These are phyloP conservation scores for Linnemannia hyalina DNA, from an alignment of 192 early-diverging fungal genomes.

Conservation along the genomic window DNA sequence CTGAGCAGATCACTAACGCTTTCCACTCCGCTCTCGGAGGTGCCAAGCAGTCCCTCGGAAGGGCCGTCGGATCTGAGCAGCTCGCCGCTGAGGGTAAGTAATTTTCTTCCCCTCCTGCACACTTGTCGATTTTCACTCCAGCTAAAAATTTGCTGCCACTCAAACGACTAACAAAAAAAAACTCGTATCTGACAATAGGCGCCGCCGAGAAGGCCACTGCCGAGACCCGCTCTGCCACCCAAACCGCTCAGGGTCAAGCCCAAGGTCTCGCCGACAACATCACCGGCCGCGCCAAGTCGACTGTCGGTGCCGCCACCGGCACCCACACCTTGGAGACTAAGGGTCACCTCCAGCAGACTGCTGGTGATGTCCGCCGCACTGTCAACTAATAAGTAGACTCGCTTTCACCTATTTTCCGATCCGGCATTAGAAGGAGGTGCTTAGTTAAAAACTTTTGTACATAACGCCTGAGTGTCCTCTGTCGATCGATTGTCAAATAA, in stretches of 20 bases:
- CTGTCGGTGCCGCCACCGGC: conserved; percentile 33
- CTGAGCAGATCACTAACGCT: conserved; percentile 30
- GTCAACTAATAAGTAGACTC: conserved; percentile 18
- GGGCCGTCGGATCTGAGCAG: conserved; percentile 32
- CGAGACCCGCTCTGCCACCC: conserved; percentile 10
- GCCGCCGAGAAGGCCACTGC: conserved; percentile 39
- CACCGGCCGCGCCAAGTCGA: conserved; percentile 27
- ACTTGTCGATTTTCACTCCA: background rate
- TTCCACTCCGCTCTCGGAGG: conserved; percentile 21
- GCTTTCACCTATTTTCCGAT: background rate
- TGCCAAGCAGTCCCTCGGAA: conserved; percentile 36
- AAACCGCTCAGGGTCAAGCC: conserved; percentile 9
- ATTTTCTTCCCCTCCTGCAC: background rate
- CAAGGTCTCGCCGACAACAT: conserved; percentile 24
- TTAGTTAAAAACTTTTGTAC: background rate
- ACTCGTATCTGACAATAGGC: background rate
- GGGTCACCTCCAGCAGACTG: conserved; percentile 23
- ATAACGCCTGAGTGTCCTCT: background rate
- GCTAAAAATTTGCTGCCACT: too few relatives aligned
- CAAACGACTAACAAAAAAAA: background rate
- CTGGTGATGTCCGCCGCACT: conserved; percentile 14
- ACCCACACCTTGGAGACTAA: conserved; percentile 18
- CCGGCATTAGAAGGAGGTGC: background rate
- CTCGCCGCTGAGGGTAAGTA: conserved; percentile 28
- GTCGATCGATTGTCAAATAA: background rate